Evolutionary conservation across 1,284 basidiomycete genomes (phyloP).

Genomic region (Pseudozyma thailandica): DNA sequence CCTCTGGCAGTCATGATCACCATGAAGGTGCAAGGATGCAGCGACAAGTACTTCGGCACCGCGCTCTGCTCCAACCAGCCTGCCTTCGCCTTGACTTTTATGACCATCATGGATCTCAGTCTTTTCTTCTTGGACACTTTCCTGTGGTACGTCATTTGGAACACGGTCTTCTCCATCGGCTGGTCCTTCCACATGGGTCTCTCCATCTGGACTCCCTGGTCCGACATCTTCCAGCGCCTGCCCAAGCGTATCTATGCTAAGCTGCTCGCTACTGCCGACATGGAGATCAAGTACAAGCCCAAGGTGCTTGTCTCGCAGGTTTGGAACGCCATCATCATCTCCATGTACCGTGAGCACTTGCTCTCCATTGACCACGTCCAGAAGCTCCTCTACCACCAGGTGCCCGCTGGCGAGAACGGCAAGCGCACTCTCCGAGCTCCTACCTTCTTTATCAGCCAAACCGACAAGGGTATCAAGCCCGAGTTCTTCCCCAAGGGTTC

Average conservation of each 20-base stretch:
- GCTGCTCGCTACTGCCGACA: constrained; percentile 67
- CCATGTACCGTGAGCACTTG: constrained; percentile 68
- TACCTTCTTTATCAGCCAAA: constrained; percentile 68
- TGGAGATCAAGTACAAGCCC: constrained; percentile 69
- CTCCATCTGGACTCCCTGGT: constrained; percentile 69
- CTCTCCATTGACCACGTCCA: constrained; percentile 68
- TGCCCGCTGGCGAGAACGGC: constrained; percentile 65
- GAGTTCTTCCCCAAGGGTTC: constrained; percentile 68
- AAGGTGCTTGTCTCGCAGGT: constrained; percentile 68
- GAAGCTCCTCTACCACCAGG: constrained; percentile 68
- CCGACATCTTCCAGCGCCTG: constrained; percentile 68
- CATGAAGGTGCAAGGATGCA: constrained; percentile 65
- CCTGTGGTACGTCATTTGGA: constrained; percentile 69
- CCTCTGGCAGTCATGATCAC: constrained; percentile 66
- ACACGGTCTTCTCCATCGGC: constrained; percentile 67
- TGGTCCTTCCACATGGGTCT: constrained; percentile 68
- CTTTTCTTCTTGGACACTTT: constrained; percentile 68
- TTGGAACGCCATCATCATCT: constrained; percentile 69
- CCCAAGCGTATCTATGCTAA: constrained; percentile 68
- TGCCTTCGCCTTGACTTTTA: constrained; percentile 64
- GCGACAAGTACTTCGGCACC: constrained; percentile 67
- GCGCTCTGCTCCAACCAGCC: constrained; percentile 65
- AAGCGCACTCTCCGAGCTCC: constrained; percentile 68
- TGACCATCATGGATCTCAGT: constrained; percentile 67
- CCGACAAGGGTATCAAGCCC: constrained; percentile 66